Conservation (phyloP, 176 grass and related monocot species). For the Cenchrus fungigraminus region DNA sequence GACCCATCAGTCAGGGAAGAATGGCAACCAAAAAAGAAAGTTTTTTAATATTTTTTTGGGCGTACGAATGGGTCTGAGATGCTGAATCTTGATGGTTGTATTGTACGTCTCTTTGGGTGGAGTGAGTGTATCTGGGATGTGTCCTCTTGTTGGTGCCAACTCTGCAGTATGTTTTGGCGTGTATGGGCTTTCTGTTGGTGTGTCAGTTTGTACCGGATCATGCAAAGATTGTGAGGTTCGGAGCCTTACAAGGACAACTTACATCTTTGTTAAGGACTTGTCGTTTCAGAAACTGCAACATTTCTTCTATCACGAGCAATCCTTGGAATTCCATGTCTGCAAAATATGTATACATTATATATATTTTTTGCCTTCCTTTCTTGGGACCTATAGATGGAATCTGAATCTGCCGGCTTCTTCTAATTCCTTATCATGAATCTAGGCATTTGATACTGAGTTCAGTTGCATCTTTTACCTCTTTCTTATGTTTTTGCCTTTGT, state of each 20-base stretch:
- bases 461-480: background rate
- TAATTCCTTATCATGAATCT: constrained; percentile 19
- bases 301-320: background rate
- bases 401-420: background rate
- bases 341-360: background rate
- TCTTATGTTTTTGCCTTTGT: constrained; percentile 9
- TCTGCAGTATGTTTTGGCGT: constrained; percentile 16
- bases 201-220: constrained; percentile 43
- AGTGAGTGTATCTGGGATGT: constrained; percentile 8
- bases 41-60: constrained; percentile 23
- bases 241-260: constrained; percentile 21
- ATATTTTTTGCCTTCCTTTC: background rate
- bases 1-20: background rate
- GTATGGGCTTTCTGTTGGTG: constrained; percentile 44
- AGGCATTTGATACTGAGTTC: constrained; percentile 8
- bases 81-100: constrained; percentile 34
- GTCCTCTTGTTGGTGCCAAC: constrained; percentile 17
- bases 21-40: background rate
- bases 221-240: constrained; percentile 42
- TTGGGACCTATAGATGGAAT: background rate
- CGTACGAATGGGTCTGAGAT: constrained; percentile 19
- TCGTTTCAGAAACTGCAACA: background rate
- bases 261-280: constrained; percentile 23
- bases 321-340: background rate
- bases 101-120: constrained; percentile 1